Base-by-base conservation (phyloP, 345 rosid species). In the Eucalyptus pauciflora region DNA sequence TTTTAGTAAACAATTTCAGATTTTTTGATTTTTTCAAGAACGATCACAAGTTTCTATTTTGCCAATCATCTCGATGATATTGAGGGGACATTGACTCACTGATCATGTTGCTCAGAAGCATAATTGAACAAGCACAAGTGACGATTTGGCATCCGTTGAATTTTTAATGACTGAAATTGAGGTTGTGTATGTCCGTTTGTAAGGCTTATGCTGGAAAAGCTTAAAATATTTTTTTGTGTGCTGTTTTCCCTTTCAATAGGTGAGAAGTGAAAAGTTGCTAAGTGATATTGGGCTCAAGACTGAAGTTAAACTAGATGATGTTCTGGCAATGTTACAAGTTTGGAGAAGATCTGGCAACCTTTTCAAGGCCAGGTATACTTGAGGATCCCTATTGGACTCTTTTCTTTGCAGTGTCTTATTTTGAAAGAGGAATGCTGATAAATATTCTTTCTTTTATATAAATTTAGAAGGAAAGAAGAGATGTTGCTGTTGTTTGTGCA, bases 221-320 rank as follows among this genome's bases (percentile, higher is more conserved):
- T 41, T 76, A 12, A 76, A 37, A 76, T 76, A 41, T 37, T 3
- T 76, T 76, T 76, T 76, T 76, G 83, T 76, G 83, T 76, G 83
- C 83, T 64, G 76, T 64, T 64, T n/a, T 64, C 37, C 76, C 48
- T 76, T 76, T 41, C 48, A 20, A 76, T 37, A 93, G 94, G 93
- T 93, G 89, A 92, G 85, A 87, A 93, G 93, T 87, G 87, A 56
- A 62, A 90, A 90, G 83, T 80, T 93, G 60, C 41, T 90, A 87
- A 64, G 86, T 85, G 92, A 91, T 87, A 86, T 93, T 90, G 94
- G 94, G 88, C 88, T 93, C 76, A 93, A 92, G 92, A 89, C 93
- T 48, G 86, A 86, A 89, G 94, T 92, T 86, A 71, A 85, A 62
- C 91, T 91, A 7, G 54, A 89, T 89, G 94, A 93, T 92, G 94